Conservation (phyloP, 1,139 yeast species). For the Hemisphaericaspora xylanilytica region DNA sequence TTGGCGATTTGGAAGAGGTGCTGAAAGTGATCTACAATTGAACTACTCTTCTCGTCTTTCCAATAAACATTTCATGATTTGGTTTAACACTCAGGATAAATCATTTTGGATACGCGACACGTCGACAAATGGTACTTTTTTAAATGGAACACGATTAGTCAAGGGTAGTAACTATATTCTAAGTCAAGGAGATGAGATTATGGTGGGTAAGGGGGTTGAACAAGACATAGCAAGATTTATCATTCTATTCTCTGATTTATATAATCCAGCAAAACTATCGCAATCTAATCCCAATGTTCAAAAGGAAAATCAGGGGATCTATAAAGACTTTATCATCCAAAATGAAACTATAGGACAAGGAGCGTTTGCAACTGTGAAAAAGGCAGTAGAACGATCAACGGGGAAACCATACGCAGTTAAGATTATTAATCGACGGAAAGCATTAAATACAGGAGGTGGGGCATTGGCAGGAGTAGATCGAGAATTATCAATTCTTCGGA, state of each 20-base stretch:
- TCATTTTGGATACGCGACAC: slow-evolving; percentile 65
- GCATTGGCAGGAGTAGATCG: slow-evolving; percentile 69
- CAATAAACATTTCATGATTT: slow-evolving; percentile 71
- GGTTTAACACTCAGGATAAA: slow-evolving; percentile 54
- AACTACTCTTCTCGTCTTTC: slow-evolving; percentile 70
- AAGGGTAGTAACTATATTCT: slow-evolving; percentile 80
- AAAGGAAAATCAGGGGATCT: slow-evolving; percentile 50
- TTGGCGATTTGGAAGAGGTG: slow-evolving; percentile 81
- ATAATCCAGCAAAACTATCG: slow-evolving; percentile 34
- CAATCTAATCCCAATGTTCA: slow-evolving; percentile 19
- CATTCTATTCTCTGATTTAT: slow-evolving; percentile 53
- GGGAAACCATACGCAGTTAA: slow-evolving; percentile 89
- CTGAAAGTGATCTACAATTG: slow-evolving; percentile 60
- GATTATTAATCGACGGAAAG: slow-evolving; percentile 78
- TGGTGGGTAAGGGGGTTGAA: slow-evolving; percentile 85
- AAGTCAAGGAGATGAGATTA: slow-evolving; percentile 88
- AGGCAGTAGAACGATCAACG: slow-evolving; percentile 79
- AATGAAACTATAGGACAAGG: slow-evolving; percentile 92
- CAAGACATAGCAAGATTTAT: slow-evolving; percentile 74
- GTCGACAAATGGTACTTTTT: slow-evolving; percentile 88
- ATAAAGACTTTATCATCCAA: slow-evolving; percentile 71
- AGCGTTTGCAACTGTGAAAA: slow-evolving; percentile 93
- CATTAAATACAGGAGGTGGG: slow-evolving; percentile 64
- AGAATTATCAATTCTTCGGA: slow-evolving; percentile 75
- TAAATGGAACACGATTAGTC: slow-evolving; percentile 70